Conservation (phyloP, 441 rosid species). For the Corymbia calophylla region DNA sequence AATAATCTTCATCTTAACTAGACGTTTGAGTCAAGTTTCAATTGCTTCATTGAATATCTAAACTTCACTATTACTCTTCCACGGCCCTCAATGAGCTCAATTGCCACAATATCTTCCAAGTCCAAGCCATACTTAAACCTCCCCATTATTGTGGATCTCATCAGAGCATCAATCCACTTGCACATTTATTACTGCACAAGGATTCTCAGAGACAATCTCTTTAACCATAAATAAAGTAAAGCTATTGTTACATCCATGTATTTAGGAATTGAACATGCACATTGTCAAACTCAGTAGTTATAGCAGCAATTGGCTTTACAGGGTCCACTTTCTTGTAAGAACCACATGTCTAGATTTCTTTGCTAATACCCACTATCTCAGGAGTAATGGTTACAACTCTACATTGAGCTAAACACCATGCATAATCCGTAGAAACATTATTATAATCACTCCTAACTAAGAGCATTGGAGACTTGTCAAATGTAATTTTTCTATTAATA, state of each 20-base stretch:
- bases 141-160: rapidly evolving
- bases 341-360: not conserved
- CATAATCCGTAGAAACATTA: rapidly evolving
- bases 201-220: not conserved
- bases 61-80: rapidly evolving
- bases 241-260: not conserved
- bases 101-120: rapidly evolving
- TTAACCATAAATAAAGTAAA: not conserved
- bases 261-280: rapidly evolving
- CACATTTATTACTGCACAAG: not conserved
- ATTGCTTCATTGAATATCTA: rapidly evolving
- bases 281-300: not conserved
- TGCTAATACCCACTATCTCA: rapidly evolving
- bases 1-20: rapidly evolving
- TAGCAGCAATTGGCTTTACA: rapidly evolving
- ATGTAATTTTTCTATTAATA: too few relatives aligned
- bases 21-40: not conserved
- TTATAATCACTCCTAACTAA: rapidly evolving
- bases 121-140: not conserved
- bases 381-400: not conserved
- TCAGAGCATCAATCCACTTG: not conserved
- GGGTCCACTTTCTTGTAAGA: not conserved
- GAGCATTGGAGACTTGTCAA: rapidly evolving
- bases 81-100: not conserved
- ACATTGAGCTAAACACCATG: rapidly evolving